Percentiles rank a stretch among this genome's conserved stretches.
These are phyloP conservation scores for Oryza longistaminata DNA, from an alignment of 176 grass and related monocot genomes.

Conservation along the genomic window DNA sequence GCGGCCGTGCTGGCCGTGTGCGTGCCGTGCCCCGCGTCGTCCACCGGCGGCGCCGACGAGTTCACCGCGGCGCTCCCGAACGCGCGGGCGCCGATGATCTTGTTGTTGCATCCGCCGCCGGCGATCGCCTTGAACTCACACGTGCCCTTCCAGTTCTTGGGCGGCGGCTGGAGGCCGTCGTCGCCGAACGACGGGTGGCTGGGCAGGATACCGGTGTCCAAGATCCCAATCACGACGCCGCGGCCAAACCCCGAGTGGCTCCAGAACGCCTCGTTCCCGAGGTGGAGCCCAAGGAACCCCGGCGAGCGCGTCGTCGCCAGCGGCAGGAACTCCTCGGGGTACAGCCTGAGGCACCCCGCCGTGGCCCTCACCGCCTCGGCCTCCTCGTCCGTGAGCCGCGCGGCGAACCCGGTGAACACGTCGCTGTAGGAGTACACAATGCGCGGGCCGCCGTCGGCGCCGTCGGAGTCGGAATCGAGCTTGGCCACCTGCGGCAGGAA, in stretches of 20 bases:
- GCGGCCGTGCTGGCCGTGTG: slow-evolving; percentile 82
- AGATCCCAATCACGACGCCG: slow-evolving; percentile 72
- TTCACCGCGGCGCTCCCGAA: slow-evolving; percentile 60
- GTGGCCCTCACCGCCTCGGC: slow-evolving; percentile 42
- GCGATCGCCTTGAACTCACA: slow-evolving; percentile 67
- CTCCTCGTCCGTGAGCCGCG: slow-evolving; percentile 70
- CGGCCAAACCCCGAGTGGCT: slow-evolving; percentile 53
- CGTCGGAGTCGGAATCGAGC: neutral
- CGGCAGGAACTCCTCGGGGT: slow-evolving; percentile 64
- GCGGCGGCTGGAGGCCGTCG: slow-evolving; percentile 58
- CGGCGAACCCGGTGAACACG: slow-evolving; percentile 82
- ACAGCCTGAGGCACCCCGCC: slow-evolving; percentile 50
- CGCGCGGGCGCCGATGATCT: slow-evolving; percentile 71
- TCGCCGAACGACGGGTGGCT: slow-evolving; percentile 84
- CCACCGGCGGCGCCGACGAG: slow-evolving; percentile 57
- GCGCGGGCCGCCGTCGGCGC: slow-evolving; percentile 28
- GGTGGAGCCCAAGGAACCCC: slow-evolving; percentile 73
- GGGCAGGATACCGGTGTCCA: slow-evolving; percentile 74
- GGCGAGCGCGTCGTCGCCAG: slow-evolving; percentile 79
- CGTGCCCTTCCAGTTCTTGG: slow-evolving; percentile 56
- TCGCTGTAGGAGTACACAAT: slow-evolving; percentile 77
- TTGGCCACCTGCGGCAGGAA: slow-evolving; percentile 49
- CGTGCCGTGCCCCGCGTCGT: slow-evolving; percentile 78
- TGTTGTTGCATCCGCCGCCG: slow-evolving; percentile 66
- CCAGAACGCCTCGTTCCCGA: slow-evolving; percentile 63